Evolutionary conservation across 768 basidiomycete species (phyloP).

Genomic region (Leccinum subtestaceum): DNA sequence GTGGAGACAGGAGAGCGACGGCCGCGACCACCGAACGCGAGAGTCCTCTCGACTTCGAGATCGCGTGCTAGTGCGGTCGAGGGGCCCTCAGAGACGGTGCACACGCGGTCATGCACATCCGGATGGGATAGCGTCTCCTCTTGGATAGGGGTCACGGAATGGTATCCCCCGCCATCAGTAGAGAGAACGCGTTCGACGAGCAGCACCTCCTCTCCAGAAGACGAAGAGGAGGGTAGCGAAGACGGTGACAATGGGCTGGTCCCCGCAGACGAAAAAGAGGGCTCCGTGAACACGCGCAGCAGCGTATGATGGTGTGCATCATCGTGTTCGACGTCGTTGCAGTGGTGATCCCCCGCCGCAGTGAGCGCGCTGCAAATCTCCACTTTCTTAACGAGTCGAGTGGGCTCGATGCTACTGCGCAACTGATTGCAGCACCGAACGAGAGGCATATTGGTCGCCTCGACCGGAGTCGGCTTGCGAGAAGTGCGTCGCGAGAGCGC

Average conservation of each 20-base stretch:
- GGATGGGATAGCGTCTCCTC: too few relatives aligned
- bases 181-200: neutral
- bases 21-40: too few relatives aligned
- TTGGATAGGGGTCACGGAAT: too few relatives aligned
- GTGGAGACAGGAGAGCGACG: too few relatives aligned
- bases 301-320: slow-evolving; percentile 7
- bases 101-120: too few relatives aligned
- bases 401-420: neutral
- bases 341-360: neutral
- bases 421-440: slow-evolving; percentile 1
- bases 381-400: slow-evolving; percentile 9
- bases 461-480: slow-evolving; percentile 3
- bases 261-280: neutral
- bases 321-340: neutral
- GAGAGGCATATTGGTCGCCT: slow-evolving; percentile 3
- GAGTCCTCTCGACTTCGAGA: too few relatives aligned
- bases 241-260: neutral
- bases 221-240: neutral
- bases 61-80: too few relatives aligned
- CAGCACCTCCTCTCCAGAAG: neutral
- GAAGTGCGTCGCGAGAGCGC: neutral
- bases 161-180: neutral
- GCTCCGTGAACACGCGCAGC: slow-evolving; percentile 1
- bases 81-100: too few relatives aligned
- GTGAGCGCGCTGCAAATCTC: slow-evolving; percentile 9